These are phyloP conservation scores for Sisymbrium irio DNA, from an alignment of 345 rosid species.

Conservation along the genomic window DNA sequence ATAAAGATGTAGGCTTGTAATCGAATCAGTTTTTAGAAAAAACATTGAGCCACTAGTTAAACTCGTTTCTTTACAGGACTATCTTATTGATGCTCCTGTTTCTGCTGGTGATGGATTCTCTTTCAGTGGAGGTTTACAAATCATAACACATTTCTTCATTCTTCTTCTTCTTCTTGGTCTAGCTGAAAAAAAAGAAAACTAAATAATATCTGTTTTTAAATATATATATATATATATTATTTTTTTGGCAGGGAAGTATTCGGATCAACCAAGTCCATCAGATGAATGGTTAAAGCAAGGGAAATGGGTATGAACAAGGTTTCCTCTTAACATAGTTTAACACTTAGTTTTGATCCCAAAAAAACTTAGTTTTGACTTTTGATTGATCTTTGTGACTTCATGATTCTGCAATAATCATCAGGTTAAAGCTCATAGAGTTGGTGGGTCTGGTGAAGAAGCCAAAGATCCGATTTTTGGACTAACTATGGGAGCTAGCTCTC, in stretches of 20 bases:
- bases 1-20: conserved; percentile 41
- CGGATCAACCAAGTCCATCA: conserved; percentile 72
- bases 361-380: neutral
- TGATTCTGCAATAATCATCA: conserved; percentile 3
- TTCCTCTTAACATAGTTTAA: neutral
- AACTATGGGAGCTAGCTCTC: conserved; percentile 76
- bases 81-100: conserved; percentile 81
- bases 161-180: neutral
- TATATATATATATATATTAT: too few species aligned
- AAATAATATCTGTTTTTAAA: neutral
- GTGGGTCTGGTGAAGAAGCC: conserved; percentile 69
- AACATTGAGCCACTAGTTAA: neutral
- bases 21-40: neutral
- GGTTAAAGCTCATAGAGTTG: conserved; percentile 80
- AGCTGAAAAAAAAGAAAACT: neutral
- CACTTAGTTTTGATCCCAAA: too few species aligned
- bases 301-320: conserved; percentile 38
- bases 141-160: neutral
- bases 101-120: conserved; percentile 94
- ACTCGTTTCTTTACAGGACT: conserved; percentile 49
- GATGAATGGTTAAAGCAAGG: conserved; percentile 93
- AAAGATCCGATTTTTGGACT: conserved; percentile 92
- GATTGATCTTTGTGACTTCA: neutral
- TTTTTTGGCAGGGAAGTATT: conserved; percentile 63
- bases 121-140: conserved; percentile 70